Conservation (phyloP, 2,329 filamentous ascomycete species). For the Ophiosphaerella korrae region DNA sequence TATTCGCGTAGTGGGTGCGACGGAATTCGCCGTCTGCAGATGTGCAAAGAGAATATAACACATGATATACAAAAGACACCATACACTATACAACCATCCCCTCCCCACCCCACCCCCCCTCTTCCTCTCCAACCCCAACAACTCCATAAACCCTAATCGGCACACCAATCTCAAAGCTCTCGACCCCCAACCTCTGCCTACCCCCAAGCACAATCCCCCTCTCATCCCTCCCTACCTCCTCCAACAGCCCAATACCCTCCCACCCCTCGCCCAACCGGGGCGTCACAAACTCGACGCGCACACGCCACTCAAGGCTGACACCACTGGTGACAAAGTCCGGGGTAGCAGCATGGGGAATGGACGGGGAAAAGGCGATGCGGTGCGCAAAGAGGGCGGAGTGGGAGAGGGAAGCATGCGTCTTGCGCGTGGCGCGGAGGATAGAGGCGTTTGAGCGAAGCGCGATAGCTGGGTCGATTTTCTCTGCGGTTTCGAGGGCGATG, state of each 20-base stretch:
- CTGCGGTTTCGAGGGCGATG: slow-evolving; percentile 81
- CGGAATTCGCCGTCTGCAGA: no score
- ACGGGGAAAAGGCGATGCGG: slow-evolving; percentile 78
- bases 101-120: slow-evolving; percentile 37
- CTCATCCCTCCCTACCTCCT: slow-evolving; percentile 79
- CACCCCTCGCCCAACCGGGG: slow-evolving; percentile 56
- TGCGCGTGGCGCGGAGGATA: slow-evolving; percentile 84
- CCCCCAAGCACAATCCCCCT: slow-evolving; percentile 78
- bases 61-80: neutral
- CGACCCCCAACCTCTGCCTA: slow-evolving; percentile 76
- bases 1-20: no score
- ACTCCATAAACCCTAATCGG: slow-evolving; percentile 79
- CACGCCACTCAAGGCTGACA: slow-evolving; percentile 83
- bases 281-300: slow-evolving; percentile 91
- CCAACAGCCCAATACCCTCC: slow-evolving; percentile 61
- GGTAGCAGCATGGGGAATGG: slow-evolving; percentile 81
- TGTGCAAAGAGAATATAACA: neutral
- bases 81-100: slow-evolving; percentile 37
- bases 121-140: slow-evolving; percentile 55
- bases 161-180: slow-evolving; percentile 89
- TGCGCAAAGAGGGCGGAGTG: slow-evolving; percentile 84
- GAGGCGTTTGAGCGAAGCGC: slow-evolving; percentile 85
- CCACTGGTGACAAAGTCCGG: slow-evolving; percentile 93
- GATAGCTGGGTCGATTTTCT: slow-evolving; percentile 78
- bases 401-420: slow-evolving; percentile 75